Evolutionary conservation across 2,329 filamentous ascomycete species (phyloP).

Genomic region (Sporothrix humicola): DNA sequence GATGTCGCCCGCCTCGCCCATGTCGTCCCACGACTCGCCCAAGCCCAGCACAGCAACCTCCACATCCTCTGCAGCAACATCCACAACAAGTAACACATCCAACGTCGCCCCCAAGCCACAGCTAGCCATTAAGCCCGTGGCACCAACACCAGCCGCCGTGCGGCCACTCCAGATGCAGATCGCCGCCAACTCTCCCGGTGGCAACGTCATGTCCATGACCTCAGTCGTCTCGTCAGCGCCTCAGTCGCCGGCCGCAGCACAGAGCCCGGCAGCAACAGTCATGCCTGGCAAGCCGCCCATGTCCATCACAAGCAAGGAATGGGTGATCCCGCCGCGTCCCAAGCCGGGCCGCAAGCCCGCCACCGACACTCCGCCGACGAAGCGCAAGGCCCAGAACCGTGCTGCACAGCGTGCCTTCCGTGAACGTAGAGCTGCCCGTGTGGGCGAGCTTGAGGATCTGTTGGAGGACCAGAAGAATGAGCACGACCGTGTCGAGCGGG

Average conservation of each 20-base stretch:
- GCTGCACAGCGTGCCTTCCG: slow-evolving; percentile 90
- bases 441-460: slow-evolving; percentile 75
- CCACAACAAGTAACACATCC: slow-evolving; percentile 38
- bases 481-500: slow-evolving; percentile 62
- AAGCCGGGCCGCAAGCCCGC: slow-evolving; percentile 94
- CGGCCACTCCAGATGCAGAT: slow-evolving; percentile 42
- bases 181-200: slow-evolving; percentile 37
- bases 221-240: slow-evolving; percentile 53
- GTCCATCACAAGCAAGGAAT: slow-evolving; percentile 79
- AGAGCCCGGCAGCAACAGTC: slow-evolving; percentile 28
- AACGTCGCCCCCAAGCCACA: slow-evolving; percentile 33
- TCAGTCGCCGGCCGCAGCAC: slow-evolving; percentile 47
- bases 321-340: slow-evolving; percentile 81
- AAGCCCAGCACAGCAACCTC: slow-evolving; percentile 34
- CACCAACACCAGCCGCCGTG: slow-evolving; percentile 31
- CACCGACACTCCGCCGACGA: slow-evolving; percentile 89
- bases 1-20: slow-evolving; percentile 35
- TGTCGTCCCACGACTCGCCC: slow-evolving; percentile 34
- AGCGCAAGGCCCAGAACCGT: slow-evolving; percentile 92
- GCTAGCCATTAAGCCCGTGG: slow-evolving; percentile 37
- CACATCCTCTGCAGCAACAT: slow-evolving; percentile 36
- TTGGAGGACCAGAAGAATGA: slow-evolving; percentile 65
- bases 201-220: slow-evolving; percentile 56
- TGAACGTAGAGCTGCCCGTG: slow-evolving; percentile 82
- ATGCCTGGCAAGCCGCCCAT: slow-evolving; percentile 48